Evolutionary conservation across 495 filamentous ascomycete genomes (phyloP).

Genomic region (Lophiotrema nucula): DNA sequence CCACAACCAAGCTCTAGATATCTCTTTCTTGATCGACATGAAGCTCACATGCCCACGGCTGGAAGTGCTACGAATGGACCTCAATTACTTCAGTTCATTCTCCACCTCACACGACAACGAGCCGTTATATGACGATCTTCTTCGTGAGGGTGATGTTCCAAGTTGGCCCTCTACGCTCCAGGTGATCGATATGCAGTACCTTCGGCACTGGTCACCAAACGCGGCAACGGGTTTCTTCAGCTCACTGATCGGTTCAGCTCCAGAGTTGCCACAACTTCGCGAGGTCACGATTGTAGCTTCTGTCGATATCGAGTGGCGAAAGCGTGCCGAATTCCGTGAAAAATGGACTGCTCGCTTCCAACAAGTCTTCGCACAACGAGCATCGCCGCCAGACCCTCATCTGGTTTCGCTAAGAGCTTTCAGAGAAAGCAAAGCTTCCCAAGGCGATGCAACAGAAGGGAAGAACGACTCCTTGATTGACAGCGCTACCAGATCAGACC

Average conservation of each 20-base stretch:
- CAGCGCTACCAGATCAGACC: neutral
- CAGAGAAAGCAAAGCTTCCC: conserved; percentile 32
- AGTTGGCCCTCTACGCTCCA: conserved; percentile 71
- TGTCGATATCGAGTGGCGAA: conserved; percentile 71
- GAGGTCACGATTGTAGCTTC: conserved; percentile 67
- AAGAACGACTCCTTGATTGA: conserved; percentile 17
- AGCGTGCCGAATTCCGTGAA: conserved; percentile 69
- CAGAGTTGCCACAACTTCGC: conserved; percentile 61
- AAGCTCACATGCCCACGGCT: conserved; percentile 63
- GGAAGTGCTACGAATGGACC: conserved; percentile 67
- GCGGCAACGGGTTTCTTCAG: conserved; percentile 72
- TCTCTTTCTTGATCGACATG: conserved; percentile 66
- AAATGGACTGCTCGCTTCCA: conserved; percentile 66
- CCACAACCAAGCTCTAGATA: conserved; percentile 72
- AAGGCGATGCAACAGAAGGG: neutral
- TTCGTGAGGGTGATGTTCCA: conserved; percentile 60
- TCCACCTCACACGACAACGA: conserved; percentile 61
- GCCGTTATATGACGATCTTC: conserved; percentile 65
- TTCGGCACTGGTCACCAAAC: conserved; percentile 65
- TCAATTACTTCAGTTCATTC: conserved; percentile 62
- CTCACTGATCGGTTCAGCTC: conserved; percentile 68
- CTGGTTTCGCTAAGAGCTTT: conserved; percentile 36
- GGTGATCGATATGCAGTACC: conserved; percentile 67
- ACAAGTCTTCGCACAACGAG: conserved; percentile 61
- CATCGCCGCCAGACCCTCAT: conserved; percentile 50